A percentile compares a stretch with the other conserved stretches of the same genome.
Evolutionary conservation across 2,329 filamentous ascomycete species (phyloP).

Genomic region (Apiospora hydei): DNA sequence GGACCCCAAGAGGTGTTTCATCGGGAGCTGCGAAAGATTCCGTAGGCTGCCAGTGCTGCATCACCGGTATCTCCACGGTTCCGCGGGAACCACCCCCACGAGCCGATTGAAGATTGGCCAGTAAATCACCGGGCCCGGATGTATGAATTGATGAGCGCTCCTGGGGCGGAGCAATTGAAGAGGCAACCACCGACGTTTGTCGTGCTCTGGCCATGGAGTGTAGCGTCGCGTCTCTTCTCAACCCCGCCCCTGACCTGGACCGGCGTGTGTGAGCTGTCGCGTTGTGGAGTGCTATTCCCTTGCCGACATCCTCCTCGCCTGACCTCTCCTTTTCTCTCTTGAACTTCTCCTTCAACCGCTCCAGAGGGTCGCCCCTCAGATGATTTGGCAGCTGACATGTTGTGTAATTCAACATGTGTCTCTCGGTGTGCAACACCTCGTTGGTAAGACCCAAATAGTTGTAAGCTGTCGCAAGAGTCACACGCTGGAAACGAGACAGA

Average conservation of each 20-base stretch:
- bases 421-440: constrained; percentile 91
- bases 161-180: constrained; percentile 48
- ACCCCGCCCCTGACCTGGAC: constrained; percentile 73
- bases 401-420: constrained; percentile 92
- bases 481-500: constrained; percentile 88
- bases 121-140: constrained; percentile 77
- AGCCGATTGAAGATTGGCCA: constrained; percentile 78
- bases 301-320: constrained; percentile 80
- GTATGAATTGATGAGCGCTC: constrained; percentile 54
- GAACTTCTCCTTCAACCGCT: constrained; percentile 93
- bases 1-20: constrained; percentile 57
- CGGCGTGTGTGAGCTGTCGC: constrained; percentile 67
- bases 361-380: constrained; percentile 81
- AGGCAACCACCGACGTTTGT: constrained; percentile 51
- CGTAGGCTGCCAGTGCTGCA: constrained; percentile 38
- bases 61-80: constrained; percentile 38
- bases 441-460: constrained; percentile 91
- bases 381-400: constrained; percentile 91
- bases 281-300: constrained; percentile 96
- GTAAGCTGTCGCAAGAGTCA: constrained; percentile 93
- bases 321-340: constrained; percentile 82
- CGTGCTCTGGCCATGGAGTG: constrained; percentile 67
- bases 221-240: constrained; percentile 81
- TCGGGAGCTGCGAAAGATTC: constrained; percentile 44
- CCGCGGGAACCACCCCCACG: constrained; percentile 61